Evolutionary conservation across 139 green algal genomes (phyloP), one percentile per base, ranked within the genome.

Genomic region (Desmodesmus armatus): DNA sequence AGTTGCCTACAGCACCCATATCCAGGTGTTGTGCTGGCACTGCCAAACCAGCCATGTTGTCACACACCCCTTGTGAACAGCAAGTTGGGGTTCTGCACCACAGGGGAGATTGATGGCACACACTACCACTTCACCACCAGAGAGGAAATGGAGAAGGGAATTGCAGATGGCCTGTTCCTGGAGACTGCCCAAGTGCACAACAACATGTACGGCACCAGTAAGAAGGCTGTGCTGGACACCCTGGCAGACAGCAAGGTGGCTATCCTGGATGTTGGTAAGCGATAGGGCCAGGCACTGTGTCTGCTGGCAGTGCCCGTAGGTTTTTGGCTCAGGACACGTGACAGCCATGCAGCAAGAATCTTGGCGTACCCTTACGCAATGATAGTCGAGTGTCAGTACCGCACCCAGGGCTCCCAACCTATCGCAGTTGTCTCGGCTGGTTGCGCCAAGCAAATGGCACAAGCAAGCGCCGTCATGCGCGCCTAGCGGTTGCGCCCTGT

Each of bases 151-250:
- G 89, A 96, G 37, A 85, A 88, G 49, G 94, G 89, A 5, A 92
- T 98, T 44, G 86, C 84, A 0, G 91, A 90, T 35, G 94, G 91
- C 41, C 90, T 92, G 44, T 98, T 98, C 72, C 82, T 98, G 62
- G 96, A 98, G 90, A 87, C 96, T 66, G 95, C 95, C 0, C 83
- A 95, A 55, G 94, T 98, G 29, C 95, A 98, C 85, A 88, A 88
- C 44, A 95, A 97, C 83, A 85, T 96, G 49, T 98, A 98, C 72
- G 96, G 96, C 37, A 98, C 95, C 19, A 40, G 90, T 35, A 84
- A 88, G 15, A 88, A 86, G 13, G 91, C 96, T 13, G 95, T 98
- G 29, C 84, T 89, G 40, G 77, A 73, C 0, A 95, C 98, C 3
- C 86, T 94, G 23, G 83, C 87, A 0, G 60, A 70, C 7, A 92